phyloP scores from a whole-genome alignment of 768 basidiomycete species.

The Xerocomus spinulosus region DNA sequence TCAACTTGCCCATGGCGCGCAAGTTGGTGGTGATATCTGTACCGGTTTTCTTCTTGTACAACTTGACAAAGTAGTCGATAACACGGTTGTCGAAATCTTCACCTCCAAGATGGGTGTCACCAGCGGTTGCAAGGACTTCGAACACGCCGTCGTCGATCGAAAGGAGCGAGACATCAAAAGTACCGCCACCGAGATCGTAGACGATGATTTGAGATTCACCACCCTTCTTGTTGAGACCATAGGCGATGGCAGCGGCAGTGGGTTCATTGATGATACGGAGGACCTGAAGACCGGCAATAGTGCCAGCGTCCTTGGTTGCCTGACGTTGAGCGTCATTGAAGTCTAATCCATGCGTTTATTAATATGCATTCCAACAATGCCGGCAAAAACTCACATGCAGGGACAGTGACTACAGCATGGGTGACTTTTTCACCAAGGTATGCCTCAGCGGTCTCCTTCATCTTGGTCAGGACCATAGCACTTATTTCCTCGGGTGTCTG shows the following conservation, averaged over 20 bases:
- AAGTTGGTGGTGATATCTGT: constrained; percentile 77
- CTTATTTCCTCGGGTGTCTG: constrained; percentile 92
- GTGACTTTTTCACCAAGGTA: constrained; percentile 96
- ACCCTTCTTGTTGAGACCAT: constrained; percentile 94
- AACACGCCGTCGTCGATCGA: constrained; percentile 93
- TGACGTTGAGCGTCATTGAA: constrained; percentile 99
- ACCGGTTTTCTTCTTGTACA: constrained; percentile 89
- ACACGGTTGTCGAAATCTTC: constrained; percentile 96
- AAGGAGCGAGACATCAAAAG: constrained; percentile 96
- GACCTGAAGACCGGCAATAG: constrained; percentile 89
- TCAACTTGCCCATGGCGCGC: constrained; percentile 84
- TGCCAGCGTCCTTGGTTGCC: constrained; percentile 97
- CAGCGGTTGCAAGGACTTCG: constrained; percentile 85
- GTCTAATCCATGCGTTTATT: constrained; percentile 51
- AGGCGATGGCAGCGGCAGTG: constrained; percentile 95
- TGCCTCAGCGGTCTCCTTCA: constrained; percentile 99
- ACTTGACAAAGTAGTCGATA: constrained; percentile 84
- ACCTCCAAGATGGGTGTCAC: constrained; percentile 92
- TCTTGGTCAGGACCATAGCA: constrained; percentile 93
- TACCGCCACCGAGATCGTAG: constrained; percentile 98
- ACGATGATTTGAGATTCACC: constrained; percentile 95
- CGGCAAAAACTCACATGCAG: constrained; percentile 65
- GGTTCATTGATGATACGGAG: constrained; percentile 99
- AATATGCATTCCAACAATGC: background rate
- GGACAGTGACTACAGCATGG: constrained; percentile 97